These are phyloP conservation scores for Pleomassaria siparia DNA, from an alignment of 2,329 filamentous ascomycete species.

Conservation along the genomic window DNA sequence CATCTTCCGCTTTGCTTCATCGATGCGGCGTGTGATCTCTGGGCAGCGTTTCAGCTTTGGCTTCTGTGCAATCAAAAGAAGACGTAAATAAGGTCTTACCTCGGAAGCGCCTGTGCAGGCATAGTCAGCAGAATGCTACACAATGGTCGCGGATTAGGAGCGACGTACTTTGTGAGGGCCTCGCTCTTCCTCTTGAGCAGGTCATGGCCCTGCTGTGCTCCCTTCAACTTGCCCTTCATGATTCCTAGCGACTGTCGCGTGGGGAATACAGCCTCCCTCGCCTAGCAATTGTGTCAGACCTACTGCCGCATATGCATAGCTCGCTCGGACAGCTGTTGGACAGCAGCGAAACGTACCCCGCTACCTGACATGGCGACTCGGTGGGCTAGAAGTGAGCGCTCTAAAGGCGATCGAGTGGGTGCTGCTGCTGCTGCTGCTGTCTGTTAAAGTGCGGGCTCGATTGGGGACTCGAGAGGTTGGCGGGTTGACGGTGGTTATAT, in stretches of 20 bases:
- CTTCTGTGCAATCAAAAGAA: conserved; percentile 13
- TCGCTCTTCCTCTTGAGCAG: conserved; percentile 97
- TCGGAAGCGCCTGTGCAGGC: conserved; percentile 72
- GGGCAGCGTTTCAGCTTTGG: conserved; percentile 31
- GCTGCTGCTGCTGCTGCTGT: neutral
- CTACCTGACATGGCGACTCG: conserved; percentile 55
- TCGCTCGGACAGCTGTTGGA: conserved; percentile 15
- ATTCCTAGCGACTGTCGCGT: conserved; percentile 94
- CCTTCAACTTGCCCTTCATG: conserved; percentile 99
- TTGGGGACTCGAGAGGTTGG: neutral
- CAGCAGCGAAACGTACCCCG: conserved; percentile 44
- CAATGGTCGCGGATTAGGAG: conserved; percentile 13
- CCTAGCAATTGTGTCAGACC: conserved; percentile 55
- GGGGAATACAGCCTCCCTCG: conserved; percentile 94
- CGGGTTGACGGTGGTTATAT: neutral
- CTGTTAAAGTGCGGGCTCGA: neutral
- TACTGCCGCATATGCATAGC: conserved; percentile 24
- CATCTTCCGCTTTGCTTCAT: conserved; percentile 99
- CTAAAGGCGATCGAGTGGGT: neutral
- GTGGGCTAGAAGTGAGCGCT: conserved; percentile 18
- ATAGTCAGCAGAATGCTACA: conserved; percentile 16
- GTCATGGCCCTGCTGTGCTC: conserved; percentile 74
- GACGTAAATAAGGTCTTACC: conserved; percentile 56
- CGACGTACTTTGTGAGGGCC: conserved; percentile 85
- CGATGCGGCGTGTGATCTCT: conserved; percentile 94